These are phyloP conservation scores for Pichia nanzhaoensis DNA, from an alignment of 805 yeast species.

Conservation along the genomic window DNA sequence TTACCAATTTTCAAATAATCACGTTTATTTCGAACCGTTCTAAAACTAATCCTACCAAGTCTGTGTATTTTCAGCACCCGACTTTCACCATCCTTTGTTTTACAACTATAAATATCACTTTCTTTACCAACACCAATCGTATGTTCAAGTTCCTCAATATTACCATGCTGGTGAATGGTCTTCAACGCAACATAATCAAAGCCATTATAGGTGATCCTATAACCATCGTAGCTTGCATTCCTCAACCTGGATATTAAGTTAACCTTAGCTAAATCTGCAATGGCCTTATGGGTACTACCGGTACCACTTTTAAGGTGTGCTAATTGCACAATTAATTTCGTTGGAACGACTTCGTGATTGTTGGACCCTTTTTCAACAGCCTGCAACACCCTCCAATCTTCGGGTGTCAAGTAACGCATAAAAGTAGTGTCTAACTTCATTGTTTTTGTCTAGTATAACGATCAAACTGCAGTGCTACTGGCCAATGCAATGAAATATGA, in stretches of 20 bases:
- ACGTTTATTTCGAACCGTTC: conserved; percentile 87
- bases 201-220: conserved; percentile 80
- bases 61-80: conserved; percentile 86
- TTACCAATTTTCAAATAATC: conserved; percentile 77
- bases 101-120: conserved; percentile 85
- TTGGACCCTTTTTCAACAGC: conserved; percentile 89
- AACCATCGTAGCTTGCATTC: conserved; percentile 95
- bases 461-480: neutral
- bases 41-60: conserved; percentile 88
- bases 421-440: conserved; percentile 93
- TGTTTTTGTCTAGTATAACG: conserved; percentile 10
- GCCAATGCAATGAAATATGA: too few relatives aligned
- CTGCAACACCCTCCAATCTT: conserved; percentile 82
- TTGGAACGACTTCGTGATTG: conserved; percentile 94
- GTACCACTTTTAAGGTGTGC: conserved; percentile 65
- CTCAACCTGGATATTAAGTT: conserved; percentile 70
- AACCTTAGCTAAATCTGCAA: conserved; percentile 81
- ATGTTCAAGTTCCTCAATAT: conserved; percentile 72
- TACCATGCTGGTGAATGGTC: conserved; percentile 67
- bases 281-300: conserved; percentile 70
- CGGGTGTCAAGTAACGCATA: conserved; percentile 87
- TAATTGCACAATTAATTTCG: conserved; percentile 69
- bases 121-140: conserved; percentile 97
- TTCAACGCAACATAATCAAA: conserved; percentile 88
- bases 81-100: conserved; percentile 54